These are phyloP conservation scores for Thalassiosira hispida DNA, from an alignment of 352 stramenopile species.

Conservation along the genomic window DNA sequence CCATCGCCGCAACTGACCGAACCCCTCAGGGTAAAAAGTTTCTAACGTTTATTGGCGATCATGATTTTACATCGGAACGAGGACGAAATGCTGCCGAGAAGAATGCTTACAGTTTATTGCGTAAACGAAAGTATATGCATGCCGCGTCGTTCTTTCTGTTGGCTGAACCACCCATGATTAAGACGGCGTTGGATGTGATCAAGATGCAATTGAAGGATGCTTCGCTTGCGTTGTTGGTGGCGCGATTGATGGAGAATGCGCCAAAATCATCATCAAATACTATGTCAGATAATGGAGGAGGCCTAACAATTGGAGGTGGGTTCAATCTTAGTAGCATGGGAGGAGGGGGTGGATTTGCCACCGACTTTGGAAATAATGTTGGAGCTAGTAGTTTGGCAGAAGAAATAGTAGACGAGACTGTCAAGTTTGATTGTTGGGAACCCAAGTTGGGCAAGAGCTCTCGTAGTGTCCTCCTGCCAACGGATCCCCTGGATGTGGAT, in stretches of 20 bases:
- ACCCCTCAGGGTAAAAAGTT: slow-evolving; percentile 79
- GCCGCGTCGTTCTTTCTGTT: slow-evolving; percentile 93
- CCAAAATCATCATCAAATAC: slow-evolving; percentile 20
- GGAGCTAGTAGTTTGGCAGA: slow-evolving; percentile 8
- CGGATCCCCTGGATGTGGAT: slow-evolving; percentile 43
- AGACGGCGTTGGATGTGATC: slow-evolving; percentile 91
- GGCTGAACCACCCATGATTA: slow-evolving; percentile 90
- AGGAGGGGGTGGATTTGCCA: slow-evolving; percentile 76
- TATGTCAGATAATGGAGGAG: slow-evolving; percentile 15
- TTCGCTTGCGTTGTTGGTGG: slow-evolving; percentile 90
- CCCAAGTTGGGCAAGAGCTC: slow-evolving; percentile 47
- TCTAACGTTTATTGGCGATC: slow-evolving; percentile 77
- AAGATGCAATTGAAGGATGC: slow-evolving; percentile 88
- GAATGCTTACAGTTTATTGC: slow-evolving; percentile 94
- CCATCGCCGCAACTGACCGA: slow-evolving; percentile 76
- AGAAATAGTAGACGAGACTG: slow-evolving; percentile 25
- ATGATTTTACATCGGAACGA: slow-evolving; percentile 78
- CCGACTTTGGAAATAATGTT: slow-evolving; percentile 19
- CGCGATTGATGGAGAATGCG: slow-evolving; percentile 88
- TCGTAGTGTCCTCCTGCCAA: slow-evolving; percentile 59
- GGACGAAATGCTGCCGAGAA: slow-evolving; percentile 88
- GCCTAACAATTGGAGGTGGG: slow-evolving; percentile 52
- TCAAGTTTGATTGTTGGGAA: slow-evolving; percentile 73
- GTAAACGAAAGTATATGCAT: slow-evolving; percentile 91
- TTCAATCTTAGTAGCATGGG: slow-evolving; percentile 64